phyloP scores from a whole-genome alignment of 2,329 filamentous ascomycete genomes.

The Chaetomium sp. region DNA sequence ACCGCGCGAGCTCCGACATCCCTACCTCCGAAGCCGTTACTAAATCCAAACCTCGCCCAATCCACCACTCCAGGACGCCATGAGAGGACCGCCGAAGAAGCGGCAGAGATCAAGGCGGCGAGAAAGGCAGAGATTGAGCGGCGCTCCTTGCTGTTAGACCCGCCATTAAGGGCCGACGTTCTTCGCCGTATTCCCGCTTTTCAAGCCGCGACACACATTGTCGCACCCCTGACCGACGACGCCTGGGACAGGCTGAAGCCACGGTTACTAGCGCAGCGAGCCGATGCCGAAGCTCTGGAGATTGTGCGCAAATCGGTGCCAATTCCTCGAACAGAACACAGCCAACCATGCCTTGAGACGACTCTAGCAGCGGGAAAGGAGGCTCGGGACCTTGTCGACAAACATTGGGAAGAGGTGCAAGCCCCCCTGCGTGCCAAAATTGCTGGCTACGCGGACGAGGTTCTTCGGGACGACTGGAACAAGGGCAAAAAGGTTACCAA shows the following conservation, averaged over 20 bases:
- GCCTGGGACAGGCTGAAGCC: slow-evolving; percentile 65
- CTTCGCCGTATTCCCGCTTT: slow-evolving; percentile 68
- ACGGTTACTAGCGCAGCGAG: slow-evolving; percentile 59
- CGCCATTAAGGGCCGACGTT: slow-evolving; percentile 56
- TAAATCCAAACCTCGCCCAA: neutral
- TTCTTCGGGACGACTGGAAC: slow-evolving; percentile 60
- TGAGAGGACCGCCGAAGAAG: slow-evolving; percentile 55
- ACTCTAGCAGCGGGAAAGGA: slow-evolving; percentile 35
- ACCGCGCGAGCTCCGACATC: neutral
- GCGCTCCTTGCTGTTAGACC: slow-evolving; percentile 58
- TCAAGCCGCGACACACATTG: slow-evolving; percentile 64
- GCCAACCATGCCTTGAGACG: slow-evolving; percentile 18
- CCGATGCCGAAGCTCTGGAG: slow-evolving; percentile 55
- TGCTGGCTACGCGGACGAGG: slow-evolving; percentile 61
- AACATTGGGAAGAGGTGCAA: slow-evolving; percentile 66
- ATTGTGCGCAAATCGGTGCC: slow-evolving; percentile 31
- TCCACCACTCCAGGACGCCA: slow-evolving; percentile 23
- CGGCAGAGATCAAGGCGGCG: slow-evolving; percentile 55
- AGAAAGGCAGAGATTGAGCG: slow-evolving; percentile 66
- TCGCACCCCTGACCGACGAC: slow-evolving; percentile 58
- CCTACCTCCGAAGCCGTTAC: neutral
- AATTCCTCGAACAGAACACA: slow-evolving; percentile 12
- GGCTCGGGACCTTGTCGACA: slow-evolving; percentile 54
- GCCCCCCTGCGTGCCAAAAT: slow-evolving; percentile 60
- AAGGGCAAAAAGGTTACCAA: slow-evolving; percentile 56